A percentile compares a stretch with the other conserved stretches of the same genome.
phyloP scores from a whole-genome alignment of 768 basidiomycete species.

The Hericium alpestre region DNA sequence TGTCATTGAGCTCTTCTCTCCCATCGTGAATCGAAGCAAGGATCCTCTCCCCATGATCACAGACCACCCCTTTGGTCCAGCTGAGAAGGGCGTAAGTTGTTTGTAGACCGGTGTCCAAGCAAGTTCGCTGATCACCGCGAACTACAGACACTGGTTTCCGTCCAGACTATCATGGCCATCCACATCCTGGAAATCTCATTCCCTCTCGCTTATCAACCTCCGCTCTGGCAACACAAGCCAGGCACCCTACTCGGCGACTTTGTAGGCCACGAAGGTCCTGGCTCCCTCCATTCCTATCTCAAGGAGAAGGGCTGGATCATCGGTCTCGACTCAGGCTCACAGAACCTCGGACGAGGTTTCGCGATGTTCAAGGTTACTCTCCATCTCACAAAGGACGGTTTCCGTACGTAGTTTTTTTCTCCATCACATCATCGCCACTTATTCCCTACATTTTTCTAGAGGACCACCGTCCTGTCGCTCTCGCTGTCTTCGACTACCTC shows the following conservation, averaged over 20 bases:
- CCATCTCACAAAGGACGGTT: constrained; percentile 75
- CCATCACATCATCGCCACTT: constrained; percentile 4
- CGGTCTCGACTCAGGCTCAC: constrained; percentile 56
- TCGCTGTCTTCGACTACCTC: constrained; percentile 71
- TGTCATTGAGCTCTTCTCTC: constrained; percentile 59
- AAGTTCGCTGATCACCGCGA: constrained; percentile 3
- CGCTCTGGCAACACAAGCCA: constrained; percentile 71
- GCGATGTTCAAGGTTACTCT: constrained; percentile 81
- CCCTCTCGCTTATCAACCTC: constrained; percentile 62
- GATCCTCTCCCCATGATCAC: constrained; percentile 51
- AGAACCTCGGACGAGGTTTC: constrained; percentile 70
- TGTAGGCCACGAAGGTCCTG: constrained; percentile 86
- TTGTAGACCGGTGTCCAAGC: background rate
- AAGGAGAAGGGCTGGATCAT: constrained; percentile 86
- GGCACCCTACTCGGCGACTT: constrained; percentile 68
- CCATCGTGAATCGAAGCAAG: constrained; percentile 52
- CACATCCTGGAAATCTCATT: constrained; percentile 78
- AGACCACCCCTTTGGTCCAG: constrained; percentile 67
- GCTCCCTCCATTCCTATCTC: constrained; percentile 83
- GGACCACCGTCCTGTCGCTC: constrained; percentile 62
- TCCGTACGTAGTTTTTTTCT: constrained; percentile 42
- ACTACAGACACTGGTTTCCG: constrained; percentile 62
- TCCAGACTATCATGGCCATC: constrained; percentile 85
- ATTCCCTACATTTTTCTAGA: constrained; percentile 28
- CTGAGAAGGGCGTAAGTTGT: constrained; percentile 60